phyloP scores from a whole-genome alignment of 2,329 filamentous ascomycete genomes.

The Colletotrichum scovillei region DNA sequence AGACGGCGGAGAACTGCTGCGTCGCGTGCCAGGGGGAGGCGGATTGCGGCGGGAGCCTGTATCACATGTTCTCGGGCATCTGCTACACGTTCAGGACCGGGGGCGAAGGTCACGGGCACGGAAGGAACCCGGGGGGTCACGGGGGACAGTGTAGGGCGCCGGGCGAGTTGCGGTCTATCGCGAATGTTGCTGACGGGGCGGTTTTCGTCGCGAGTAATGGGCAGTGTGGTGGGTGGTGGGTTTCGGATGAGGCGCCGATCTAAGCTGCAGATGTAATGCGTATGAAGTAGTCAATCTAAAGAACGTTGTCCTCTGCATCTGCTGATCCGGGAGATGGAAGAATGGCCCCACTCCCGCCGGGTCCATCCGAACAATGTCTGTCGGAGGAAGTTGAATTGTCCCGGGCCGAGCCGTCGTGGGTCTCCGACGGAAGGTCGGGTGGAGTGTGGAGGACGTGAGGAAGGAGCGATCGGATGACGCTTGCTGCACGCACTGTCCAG shows the following conservation, averaged over 20 bases:
- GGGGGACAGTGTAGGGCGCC: neutral
- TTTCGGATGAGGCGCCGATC: constrained; percentile 1
- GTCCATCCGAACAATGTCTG: neutral
- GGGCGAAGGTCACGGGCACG: too few species aligned
- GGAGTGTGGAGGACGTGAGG: neutral
- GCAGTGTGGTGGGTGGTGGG: constrained; percentile 12
- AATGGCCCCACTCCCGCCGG: neutral
- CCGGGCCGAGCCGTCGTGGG: neutral
- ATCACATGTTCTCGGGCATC: neutral
- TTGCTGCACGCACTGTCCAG: neutral
- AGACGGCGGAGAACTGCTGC: constrained; percentile 14
- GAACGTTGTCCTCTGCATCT: neutral
- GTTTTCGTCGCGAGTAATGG: constrained; percentile 29
- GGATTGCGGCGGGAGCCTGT: constrained; percentile 25
- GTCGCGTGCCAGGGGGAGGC: constrained; percentile 19
- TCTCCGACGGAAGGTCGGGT: constrained; percentile 6
- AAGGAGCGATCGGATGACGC: neutral
- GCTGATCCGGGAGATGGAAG: neutral
- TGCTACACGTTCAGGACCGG: constrained; percentile 23
- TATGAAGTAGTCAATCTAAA: neutral
- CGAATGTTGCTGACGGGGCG: neutral
- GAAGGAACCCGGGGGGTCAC: neutral
- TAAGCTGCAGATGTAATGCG: neutral
- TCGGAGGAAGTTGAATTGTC: neutral
- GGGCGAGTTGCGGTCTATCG: constrained; percentile 3